Evolutionary conservation across 2,329 filamentous ascomycete genomes (phyloP), one percentile per base, ranked within the genome.

Genomic region (Shiraia sp.): DNA sequence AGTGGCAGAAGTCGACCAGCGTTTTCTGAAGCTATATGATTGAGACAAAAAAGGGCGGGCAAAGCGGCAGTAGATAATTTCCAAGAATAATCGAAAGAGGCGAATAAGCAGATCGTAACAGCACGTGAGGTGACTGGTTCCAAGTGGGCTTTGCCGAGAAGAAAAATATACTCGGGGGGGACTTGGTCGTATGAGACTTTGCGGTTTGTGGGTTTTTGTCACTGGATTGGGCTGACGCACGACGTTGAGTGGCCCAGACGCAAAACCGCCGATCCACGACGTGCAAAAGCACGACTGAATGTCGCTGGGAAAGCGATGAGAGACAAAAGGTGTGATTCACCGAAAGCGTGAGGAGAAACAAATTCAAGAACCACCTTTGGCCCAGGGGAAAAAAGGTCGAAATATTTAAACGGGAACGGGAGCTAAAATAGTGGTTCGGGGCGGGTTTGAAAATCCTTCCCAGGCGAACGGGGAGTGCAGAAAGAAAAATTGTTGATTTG

Each of bases 221-320:
- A n/a, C n/a, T n/a, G n/a, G n/a, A n/a, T n/a, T n/a, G n/a, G 37
- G 36, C 37, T 37, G 41, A 37, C 33, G 25, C 14, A 34, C 32
- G 31, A 41, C 44, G 40, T n/a, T 44, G 43, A 55, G 46, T 54
- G 53, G 54, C 50, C 55, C 43, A 54, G 34, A n/a, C n/a, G n/a
- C n/a, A n/a, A 42, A 40, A 48, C 43, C 36, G 52, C 49, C 50
- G 46, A 49, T 52, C n/a, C 47, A 51, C 56, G 46, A 50, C 54
- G 57, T 57, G 58, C 61, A n/a, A 60, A 50, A 50, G 59, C 59
- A 63, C 59, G 55, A 57, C 48, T 51, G n/a, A n/a, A 45, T 45
- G 49, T 53, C 49, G 51, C 55, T 42, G 41, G 44, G 50, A 32
- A 45, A 42, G 49, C 51, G 44, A 41, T 45, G 39, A 39, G 43